Base-by-base conservation (phyloP, 2,329 filamentous ascomycete species). In the Trichothecium roseum region DNA sequence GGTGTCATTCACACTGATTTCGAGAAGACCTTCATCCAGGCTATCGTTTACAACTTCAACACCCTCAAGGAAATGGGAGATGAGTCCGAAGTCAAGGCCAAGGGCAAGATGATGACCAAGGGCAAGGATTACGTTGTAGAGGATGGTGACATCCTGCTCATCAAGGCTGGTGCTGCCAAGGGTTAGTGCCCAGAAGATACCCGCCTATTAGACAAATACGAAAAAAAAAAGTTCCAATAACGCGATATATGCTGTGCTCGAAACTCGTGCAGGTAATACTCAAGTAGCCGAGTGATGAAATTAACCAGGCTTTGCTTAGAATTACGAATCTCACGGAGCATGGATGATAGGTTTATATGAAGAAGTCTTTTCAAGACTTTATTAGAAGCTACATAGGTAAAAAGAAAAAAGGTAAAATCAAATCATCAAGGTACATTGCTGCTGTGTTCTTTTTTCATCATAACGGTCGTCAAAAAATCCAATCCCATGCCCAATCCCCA, bases 21-120 rank as follows among this genome's bases (percentile, higher is more conserved):
- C 47, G 91, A 98, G 64, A 98, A 98, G 79, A 98, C 93, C 1
- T 98, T 98, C 58, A 98, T 98, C 51, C 93, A 98, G 66, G 83
- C 73, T 43, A 74, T 98, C 44, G 87, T 95, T 20, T 96, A 94
- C 68, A 96, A 94, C 68, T 98, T 78, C 64, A 69, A 57, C 18
- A 64, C 72, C 3, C 67, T 98, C 36, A 86, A 81, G 65, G 91
- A 96, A 63, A 68, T 84, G 33, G 89, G 89, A 35, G 86, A 94
- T 45, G 91, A 98, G 68, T 69, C 78, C 17, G 76, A 83, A 47
- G 84, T 95, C 47, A 94, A 88, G 71, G 76, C 89, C 18, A 89
- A 89, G 62, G 91, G 91, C 52, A 98, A 98, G 71, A 62, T 98
- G 46, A 84, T 94, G 81, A 96, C 89, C 40, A 98, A 98, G 73